Evolutionary conservation across 768 basidiomycete genomes (phyloP), one percentile per base, ranked within the genome.

Genomic region (Podaxis pistillaris): DNA sequence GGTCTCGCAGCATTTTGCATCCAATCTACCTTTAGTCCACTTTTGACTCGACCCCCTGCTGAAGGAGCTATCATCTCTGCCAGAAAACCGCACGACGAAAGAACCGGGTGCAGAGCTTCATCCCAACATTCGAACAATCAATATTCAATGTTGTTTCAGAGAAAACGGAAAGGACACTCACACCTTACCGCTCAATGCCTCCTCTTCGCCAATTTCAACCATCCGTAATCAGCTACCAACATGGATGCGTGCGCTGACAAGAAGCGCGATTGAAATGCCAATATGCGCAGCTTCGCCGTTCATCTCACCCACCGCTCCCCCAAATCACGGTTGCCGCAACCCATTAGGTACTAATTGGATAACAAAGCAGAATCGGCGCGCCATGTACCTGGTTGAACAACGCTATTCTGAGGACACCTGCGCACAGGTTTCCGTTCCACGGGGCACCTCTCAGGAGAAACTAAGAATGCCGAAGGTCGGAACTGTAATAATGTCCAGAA

Each of bases 381-480:
- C 58, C 58, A 59, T 59, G 13, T 17, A n/a, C 58, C 58, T 50
- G 41, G 40, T n/a, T 55, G 30, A 15, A 46, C 7, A 22, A n/a
- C 44, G 5, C 44, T 19, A 46, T 9, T 46, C 44, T 19, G 7
- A 46, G 17, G n/a, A 17, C 7, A 8, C n/a, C 19, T 8, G 17
- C 19, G 19, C n/a, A 17, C 44, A 44, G 4, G n/a, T n/a, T n/a
- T 44, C 44, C 44, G 6, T n/a, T 22, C 19, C 44, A 17, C 9
- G 17, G 15, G 17, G 9, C 6, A 22, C 19, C 17, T 46, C 44
- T 17, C 44, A 46, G 44, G 17, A 46, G 7, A 19, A 46, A 46
- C 6, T 46, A 19, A 19, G 15, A 17, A 46, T 46, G 8, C n/a
- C n/a, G 44, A 46, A 46, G 44, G 9, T 19, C n/a, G 19, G 17